Evolutionary conservation across 768 basidiomycete genomes (phyloP), one percentile per base, ranked within the genome.

Genomic region (Omphalotus guepiniiformis): DNA sequence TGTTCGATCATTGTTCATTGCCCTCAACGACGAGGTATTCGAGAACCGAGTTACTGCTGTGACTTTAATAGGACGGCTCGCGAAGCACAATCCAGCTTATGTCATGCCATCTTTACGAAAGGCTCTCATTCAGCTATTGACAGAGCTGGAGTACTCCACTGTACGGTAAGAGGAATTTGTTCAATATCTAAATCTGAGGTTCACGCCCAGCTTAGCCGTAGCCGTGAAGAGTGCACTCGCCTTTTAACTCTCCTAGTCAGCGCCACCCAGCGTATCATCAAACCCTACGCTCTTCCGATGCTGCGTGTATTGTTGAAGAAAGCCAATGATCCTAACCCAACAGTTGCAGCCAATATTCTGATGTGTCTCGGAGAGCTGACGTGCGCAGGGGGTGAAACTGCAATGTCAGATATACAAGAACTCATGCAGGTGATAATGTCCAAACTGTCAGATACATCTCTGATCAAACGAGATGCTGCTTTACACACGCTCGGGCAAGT

Each of bases 41-140:
- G 86, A 88, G 40, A 96, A 96, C 61, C 83, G 96, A 18, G 82
- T 92, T 22, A 82, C 85, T n/a, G 94, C 94, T 2, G 90, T 98
- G 43, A 69, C 70, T 18, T 76, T 98, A 52, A 97, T 99, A 50
- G 96, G 96, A 1, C 83, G 96, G 22, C 78, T 99, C 21, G 91
- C 94, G 3, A 82, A 83, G 55, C 90, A 95, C 65, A 99, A 99
- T 59, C 96, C 96, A 0, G 96, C 96, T 13, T 96, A 97, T 70
- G 93, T 99, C 16, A 97, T 99, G 88, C 95, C 96, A 7, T 93
- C 92, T 3, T 72, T 99, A 19, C 80, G 96, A 39, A 98, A 98
- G 65, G 85, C 93, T 1, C 73, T 99, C 49, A 96, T 98, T 47
- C 95, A 98, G 61, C 78, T 99, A 6, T 72, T 99, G 49, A 98